Evolutionary conservation across 2,329 filamentous ascomycete genomes (phyloP).

Genomic region (Aspergillus melleus): DNA sequence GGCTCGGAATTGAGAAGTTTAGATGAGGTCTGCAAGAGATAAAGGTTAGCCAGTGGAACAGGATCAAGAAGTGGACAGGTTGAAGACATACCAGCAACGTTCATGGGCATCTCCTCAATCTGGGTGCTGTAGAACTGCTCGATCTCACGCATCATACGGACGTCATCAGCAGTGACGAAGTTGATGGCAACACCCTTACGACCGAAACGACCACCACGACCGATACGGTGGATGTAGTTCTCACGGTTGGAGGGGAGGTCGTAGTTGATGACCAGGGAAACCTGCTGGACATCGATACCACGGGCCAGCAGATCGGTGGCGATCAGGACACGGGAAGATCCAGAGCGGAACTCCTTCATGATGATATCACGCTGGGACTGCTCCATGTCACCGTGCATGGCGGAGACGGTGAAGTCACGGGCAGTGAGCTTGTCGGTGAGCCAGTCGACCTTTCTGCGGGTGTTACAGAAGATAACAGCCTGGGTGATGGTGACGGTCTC

Average conservation of each 20-base stretch:
- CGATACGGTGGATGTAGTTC: conserved; percentile 99
- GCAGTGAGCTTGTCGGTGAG: conserved; percentile 98
- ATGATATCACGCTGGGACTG: conserved; percentile 97
- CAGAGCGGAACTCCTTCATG: conserved; percentile 99
- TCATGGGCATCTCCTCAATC: conserved; percentile 99
- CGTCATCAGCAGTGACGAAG: conserved; percentile 98
- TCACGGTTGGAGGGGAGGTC: conserved; percentile 98
- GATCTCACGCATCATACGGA: conserved; percentile 99
- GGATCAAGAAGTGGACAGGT: neutral
- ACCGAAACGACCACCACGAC: conserved; percentile 98
- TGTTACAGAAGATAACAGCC: conserved; percentile 99
- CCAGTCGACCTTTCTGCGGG: conserved; percentile 99
- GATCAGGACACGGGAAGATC: conserved; percentile 97
- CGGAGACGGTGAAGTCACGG: conserved; percentile 98
- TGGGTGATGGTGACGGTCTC: conserved; percentile 99
- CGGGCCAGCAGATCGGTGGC: conserved; percentile 96
- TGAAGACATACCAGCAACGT: conserved; percentile 61
- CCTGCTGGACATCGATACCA: conserved; percentile 99
- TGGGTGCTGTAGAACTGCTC: conserved; percentile 99
- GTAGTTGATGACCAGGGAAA: conserved; percentile 99
- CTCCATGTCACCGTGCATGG: conserved; percentile 99
- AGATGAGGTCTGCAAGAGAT: conserved; percentile 41
- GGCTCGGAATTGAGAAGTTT: conserved; percentile 33
- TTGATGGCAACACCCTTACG: conserved; percentile 99
- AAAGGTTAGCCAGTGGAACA: conserved; percentile 16